phyloP scores from a whole-genome alignment of 148 eudicot species.

The Silene uniflora region DNA sequence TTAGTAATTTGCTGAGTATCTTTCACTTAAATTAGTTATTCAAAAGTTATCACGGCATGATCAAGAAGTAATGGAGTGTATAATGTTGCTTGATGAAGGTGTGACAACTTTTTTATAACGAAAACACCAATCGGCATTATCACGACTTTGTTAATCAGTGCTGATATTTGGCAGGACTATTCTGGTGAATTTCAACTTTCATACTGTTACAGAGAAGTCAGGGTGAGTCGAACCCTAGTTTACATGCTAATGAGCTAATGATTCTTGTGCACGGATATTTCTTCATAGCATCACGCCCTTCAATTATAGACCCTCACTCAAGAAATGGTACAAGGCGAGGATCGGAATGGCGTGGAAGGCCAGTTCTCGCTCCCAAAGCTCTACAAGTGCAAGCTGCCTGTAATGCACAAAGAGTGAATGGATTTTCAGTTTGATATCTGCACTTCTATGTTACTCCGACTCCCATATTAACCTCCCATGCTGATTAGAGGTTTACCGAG shows the following conservation, averaged over 20 bases:
- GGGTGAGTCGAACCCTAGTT: background rate
- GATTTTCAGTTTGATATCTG: background rate
- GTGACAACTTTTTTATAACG: too few species aligned
- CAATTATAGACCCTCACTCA: slow-evolving; percentile 24
- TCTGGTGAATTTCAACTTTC: background rate
- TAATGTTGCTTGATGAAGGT: too few species aligned
- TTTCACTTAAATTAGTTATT: too few species aligned
- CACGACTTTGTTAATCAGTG: too few species aligned
- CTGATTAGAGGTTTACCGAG: background rate
- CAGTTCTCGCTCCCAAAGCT: slow-evolving; percentile 87
- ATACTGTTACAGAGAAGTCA: background rate
- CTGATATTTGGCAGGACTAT: background rate
- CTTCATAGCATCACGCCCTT: slow-evolving; percentile 12
- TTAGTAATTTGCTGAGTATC: too few species aligned
- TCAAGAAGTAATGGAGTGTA: too few species aligned
- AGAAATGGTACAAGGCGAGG: slow-evolving; percentile 59
- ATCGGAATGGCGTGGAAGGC: slow-evolving; percentile 71
- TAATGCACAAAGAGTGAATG: background rate
- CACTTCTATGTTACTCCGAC: background rate
- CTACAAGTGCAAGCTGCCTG: slow-evolving; percentile 87
- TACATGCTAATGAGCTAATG: background rate
- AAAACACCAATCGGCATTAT: too few species aligned
- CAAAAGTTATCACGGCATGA: too few species aligned
- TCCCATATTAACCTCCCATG: background rate
- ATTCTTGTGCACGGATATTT: background rate